Evolutionary conservation across 805 yeast genomes (phyloP).

Genomic region (Candida broadrunensis): DNA sequence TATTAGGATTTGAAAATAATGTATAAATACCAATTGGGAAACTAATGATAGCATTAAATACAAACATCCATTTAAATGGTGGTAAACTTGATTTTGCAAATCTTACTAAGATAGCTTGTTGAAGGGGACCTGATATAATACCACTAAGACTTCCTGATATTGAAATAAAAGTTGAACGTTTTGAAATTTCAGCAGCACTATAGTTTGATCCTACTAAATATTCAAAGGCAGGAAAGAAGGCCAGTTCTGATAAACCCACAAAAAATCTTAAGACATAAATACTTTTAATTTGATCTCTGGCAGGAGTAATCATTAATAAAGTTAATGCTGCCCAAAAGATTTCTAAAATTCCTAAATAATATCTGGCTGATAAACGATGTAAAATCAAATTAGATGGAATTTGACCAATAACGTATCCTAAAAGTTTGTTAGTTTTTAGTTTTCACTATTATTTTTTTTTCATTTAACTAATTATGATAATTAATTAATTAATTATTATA

Average conservation of each 20-base stretch:
- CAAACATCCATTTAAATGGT: slow-evolving; percentile 34
- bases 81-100: slow-evolving; percentile 18
- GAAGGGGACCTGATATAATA: slow-evolving; percentile 32
- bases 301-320: slow-evolving; percentile 22
- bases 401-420: slow-evolving; percentile 50
- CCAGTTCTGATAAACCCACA: slow-evolving; percentile 46
- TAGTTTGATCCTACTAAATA: slow-evolving; percentile 42
- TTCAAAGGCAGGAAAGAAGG: slow-evolving; percentile 58
- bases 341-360: slow-evolving; percentile 33
- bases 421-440: no score
- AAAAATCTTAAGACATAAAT: slow-evolving; percentile 32
- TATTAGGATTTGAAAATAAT: slow-evolving; percentile 30
- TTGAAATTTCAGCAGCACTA: slow-evolving; percentile 22
- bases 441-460: no score
- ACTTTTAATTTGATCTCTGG: slow-evolving; percentile 14
- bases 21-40: slow-evolving; percentile 31
- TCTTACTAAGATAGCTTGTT: slow-evolving; percentile 22
- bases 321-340: slow-evolving; percentile 29
- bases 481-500: no score
- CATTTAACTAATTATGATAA: no score
- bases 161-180: slow-evolving; percentile 29
- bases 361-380: slow-evolving; percentile 33
- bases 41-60: slow-evolving; percentile 31
- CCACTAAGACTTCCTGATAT: slow-evolving; percentile 24
- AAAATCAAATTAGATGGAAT: slow-evolving; percentile 43